Base-by-base conservation (phyloP, 108 stramenopile genomes). In the Licmophora abbreviata region DNA sequence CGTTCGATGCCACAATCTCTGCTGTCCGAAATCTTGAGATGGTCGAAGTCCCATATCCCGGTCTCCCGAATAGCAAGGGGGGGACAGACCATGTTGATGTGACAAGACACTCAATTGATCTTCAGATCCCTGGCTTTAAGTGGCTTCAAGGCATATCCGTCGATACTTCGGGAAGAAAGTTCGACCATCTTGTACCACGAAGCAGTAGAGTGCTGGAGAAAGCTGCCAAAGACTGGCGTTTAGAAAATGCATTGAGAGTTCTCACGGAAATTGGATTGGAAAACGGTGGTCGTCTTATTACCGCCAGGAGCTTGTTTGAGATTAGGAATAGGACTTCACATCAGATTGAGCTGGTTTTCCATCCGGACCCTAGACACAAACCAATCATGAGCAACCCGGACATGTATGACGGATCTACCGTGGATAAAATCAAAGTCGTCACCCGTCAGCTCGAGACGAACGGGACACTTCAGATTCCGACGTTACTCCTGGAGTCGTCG, bases 91-190 rank as follows among this genome's bases (percentile, higher is more conserved):
- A 56, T 15, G 27, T 4, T 10, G 66, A 37, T 28, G 57, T 58
- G 4, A 25, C 54, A 29, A 51, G 59, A 40, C 93, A 95, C 53
- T 50, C 75, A 11, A 53, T 97, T 15, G 92, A 92, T 42, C 56
- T 95, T 6, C 96, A 97, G 53, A 50, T 95, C 12, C 79, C 88
- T 10, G 96, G 94, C 21, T 95, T 92, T 56, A 61, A 66, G 26
- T 97, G 96, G 96, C 42, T 92, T 18, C 79, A 69, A 3, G 70
- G 66, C 15, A 61, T 97, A 0, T 75, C 67, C 3, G 79, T 94
- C 1, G 93, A 97, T 54, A 66, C 69, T 27, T 77, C 86, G n/a
- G 94, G 96, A 9, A 63, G 80, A 24, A 66, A 72, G 14, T 95
- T 94, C 36, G 48, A 85, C 26, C 52, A 61, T 5, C 48, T 97